Evolutionary conservation across 805 yeast genomes (phyloP), one percentile per base, ranked within the genome.

Genomic region (Schizosaccharomyces lindneri): DNA sequence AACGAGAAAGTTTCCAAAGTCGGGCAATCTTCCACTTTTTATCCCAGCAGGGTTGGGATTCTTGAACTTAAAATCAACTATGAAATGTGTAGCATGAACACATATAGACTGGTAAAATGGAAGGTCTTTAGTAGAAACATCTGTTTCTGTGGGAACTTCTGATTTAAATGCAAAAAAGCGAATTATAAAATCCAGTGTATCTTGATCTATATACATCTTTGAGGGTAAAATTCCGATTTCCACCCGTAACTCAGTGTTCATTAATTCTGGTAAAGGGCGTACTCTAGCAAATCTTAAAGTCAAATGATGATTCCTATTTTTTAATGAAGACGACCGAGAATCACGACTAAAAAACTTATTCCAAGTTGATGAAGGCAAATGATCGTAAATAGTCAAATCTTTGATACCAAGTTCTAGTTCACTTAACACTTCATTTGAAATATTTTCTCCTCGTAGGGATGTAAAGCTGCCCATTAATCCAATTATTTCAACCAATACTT

Each of bases 321-420:
- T 46, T 11, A 24, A 46, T 84, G 89, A 84, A 61, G 80, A 77
- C 0, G 81, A 79, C 0, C 84, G 85, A 29, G 76, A 73, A 65
- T 85, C 93, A 64, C 90, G 73, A 39, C 81, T 87, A 0, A 86
- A 87, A 29, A 81, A 78, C 72, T 84, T 85, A 66, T 87, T 85
- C 96, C 97, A 90, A 0, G 95, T 84, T 0, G 97, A 90, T 0
- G 88, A 79, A 0, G 87, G 83, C 1, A 89, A 81, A 67, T 86
- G 84, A 69, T 89, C 97, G 61, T 79, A 72, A 2, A 87, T 74
- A 61, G 79, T 81, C 57, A 86, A 72, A 48, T 81, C 79, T 7
- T 76, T 76, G 3, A 84, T 72, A 15, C 73, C 70, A 1, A 87
- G 55, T 15, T 73, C 76, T 13, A 83, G 69, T n/a, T 62, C 55